Base-by-base conservation (phyloP, 2,329 filamentous ascomycete species). In the Xylaria arbuscula region DNA sequence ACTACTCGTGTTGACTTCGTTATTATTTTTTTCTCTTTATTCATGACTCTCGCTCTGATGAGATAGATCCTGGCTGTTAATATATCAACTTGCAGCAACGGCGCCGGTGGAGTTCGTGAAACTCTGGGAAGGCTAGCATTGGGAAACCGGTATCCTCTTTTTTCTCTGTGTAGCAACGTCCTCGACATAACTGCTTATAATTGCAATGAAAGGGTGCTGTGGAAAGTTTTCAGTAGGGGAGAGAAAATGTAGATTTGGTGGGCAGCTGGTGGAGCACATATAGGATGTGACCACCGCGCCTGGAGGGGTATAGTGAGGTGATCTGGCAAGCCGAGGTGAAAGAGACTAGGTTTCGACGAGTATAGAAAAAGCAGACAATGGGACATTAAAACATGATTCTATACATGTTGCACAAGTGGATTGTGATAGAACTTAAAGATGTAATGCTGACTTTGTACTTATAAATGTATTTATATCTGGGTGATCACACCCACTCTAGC, bases 1-100 rank as follows among this genome's bases (percentile, higher is more conserved):
- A 73, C 61, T 68, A 72, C 70, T 71, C 47, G 55, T 69, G 54
- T 66, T 59, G 51, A 66, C 56, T 72, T 72, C 70, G 69, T 71
- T 45, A 13, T 42, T 45, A 28, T 45, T 74, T 71, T 71, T 73
- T 73, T 72, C 74, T 70, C 73, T 72, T 73, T 71, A 70, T 77
- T 77, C 75, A 78, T 70, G 76, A 78, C 77, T 70, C 76, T 79
- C 77, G 76, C 76, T 78, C 76, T 76, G 69, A 76, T 75, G 72
- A 75, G 70, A 76, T 76, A 76, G 75, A 76, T 70, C 72, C 74
- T 77, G 72, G 74, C 70, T 78, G 73, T 77, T 78, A 76, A 78
- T 78, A 73, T 60, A 78, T 68, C 73, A 73, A 73, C 77, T 76
- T 74, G 74, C 75, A 77, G 77, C 76, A 73, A 75, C 73, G 76